phyloP scores from a whole-genome alignment of 805 yeast species.

The Monosporozyma unispora region DNA sequence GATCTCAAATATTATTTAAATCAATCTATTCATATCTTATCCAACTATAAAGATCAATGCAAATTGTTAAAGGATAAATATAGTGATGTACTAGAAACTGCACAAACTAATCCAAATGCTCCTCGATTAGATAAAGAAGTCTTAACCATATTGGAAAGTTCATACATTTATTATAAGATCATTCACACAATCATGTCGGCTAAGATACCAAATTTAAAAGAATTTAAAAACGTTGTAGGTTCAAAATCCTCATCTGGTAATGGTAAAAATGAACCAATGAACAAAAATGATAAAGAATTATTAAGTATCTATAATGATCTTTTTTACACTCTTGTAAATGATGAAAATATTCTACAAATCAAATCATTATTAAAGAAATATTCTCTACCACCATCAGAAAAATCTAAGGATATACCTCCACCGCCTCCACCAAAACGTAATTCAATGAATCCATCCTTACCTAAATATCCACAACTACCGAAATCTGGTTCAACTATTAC shows the following conservation, averaged over 20 bases:
- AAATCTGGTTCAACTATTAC: conserved; percentile 9
- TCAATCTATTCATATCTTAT: conserved; percentile 26
- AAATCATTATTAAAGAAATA: conserved; percentile 12
- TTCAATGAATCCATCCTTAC: background rate
- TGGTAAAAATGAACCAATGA: conserved; percentile 9
- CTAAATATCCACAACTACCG: conserved; percentile 1
- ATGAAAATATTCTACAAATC: conserved; percentile 22
- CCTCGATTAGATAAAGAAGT: background rate
- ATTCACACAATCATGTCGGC: conserved; percentile 23
- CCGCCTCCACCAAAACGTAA: background rate
- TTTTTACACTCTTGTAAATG: conserved; percentile 23
- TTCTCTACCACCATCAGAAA: background rate
- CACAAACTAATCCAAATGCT: background rate
- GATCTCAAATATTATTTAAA: conserved; percentile 21
- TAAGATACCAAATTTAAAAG: conserved; percentile 21
- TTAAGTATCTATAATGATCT: conserved; percentile 28
- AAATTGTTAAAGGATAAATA: conserved; percentile 14
- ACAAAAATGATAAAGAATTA: conserved; percentile 16
- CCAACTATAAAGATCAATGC: conserved; percentile 26
- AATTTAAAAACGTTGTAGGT: conserved; percentile 19
- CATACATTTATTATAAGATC: conserved; percentile 29
- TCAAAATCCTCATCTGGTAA: conserved; percentile 7
- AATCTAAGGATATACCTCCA: background rate
- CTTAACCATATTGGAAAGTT: conserved; percentile 15
- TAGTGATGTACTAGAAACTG: background rate